Evolutionary conservation across 2,329 filamentous ascomycete species (phyloP).

Genomic region (Fusarium sp.): DNA sequence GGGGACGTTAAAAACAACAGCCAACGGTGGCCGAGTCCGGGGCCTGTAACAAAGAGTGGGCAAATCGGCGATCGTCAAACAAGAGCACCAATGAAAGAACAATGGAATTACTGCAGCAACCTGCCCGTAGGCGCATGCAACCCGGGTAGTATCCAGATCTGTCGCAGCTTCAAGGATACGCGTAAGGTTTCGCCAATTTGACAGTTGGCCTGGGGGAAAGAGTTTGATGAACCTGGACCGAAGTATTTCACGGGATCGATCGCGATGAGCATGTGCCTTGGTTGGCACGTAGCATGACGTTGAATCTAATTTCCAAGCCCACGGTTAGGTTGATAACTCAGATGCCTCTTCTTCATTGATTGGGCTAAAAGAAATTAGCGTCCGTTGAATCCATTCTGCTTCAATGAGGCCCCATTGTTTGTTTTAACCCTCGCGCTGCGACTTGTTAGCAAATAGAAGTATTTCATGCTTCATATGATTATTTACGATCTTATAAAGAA

Average conservation of each 20-base stretch:
- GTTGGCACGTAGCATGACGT: constrained; percentile 35
- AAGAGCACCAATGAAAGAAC: constrained; percentile 20
- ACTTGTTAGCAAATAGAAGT: not conserved
- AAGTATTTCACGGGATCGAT: constrained; percentile 15
- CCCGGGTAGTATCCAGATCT: constrained; percentile 21
- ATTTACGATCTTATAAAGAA: no score
- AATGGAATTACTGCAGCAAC: constrained; percentile 11
- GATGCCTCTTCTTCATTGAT: constrained; percentile 18
- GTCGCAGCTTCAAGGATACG: constrained; percentile 23
- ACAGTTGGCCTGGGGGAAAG: constrained; percentile 3
- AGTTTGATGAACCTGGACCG: constrained; percentile 6
- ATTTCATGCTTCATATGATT: not conserved
- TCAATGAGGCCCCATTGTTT: constrained; percentile 6
- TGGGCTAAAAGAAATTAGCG: constrained; percentile 29
- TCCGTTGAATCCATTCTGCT: not conserved
- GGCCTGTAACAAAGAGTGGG: constrained; percentile 15
- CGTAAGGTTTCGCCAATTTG: constrained; percentile 15
- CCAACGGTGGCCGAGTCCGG: constrained; percentile 12
- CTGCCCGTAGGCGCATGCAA: constrained; percentile 18
- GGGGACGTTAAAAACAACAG: constrained; percentile 21
- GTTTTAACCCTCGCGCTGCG: not conserved
- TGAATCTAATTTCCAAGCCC: constrained; percentile 25
- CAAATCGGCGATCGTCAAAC: constrained; percentile 29
- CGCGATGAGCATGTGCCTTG: constrained; percentile 20
- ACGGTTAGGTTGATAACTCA: constrained; percentile 11